Conservation (phyloP, 1,139 yeast genomes). For the Pichia cactophila region DNA sequence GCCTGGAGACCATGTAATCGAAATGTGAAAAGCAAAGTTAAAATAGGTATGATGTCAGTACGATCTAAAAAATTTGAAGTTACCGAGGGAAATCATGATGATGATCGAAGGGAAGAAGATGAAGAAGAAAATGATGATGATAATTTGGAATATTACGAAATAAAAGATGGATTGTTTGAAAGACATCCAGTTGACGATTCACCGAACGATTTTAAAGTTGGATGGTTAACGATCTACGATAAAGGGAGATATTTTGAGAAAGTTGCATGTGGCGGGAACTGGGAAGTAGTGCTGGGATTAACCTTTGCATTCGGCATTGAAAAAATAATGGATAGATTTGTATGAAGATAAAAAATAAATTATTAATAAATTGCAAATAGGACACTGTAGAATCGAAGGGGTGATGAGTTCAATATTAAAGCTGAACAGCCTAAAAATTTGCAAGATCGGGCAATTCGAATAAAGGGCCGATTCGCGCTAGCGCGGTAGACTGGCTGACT, state of each 20-base stretch:
- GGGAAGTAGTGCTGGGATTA: conserved; percentile 48
- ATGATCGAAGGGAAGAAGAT: conserved; percentile 17
- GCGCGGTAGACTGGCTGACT: too few species aligned
- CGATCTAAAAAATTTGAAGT: conserved; percentile 5
- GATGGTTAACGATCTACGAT: conserved; percentile 59
- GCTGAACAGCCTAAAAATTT: too few species aligned
- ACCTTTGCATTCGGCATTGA: conserved; percentile 51
- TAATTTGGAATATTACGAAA: conserved; percentile 32
- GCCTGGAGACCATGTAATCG: conserved; percentile 49
- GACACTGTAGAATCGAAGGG: too few species aligned
- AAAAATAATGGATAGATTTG: conserved; percentile 23
- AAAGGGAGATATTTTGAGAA: conserved; percentile 27
- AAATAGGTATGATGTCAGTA: conserved; percentile 24
- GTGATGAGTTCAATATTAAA: too few species aligned
- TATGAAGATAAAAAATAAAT: conserved; percentile 8
- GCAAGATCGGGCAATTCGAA: too few species aligned
- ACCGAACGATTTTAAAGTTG: conserved; percentile 51
- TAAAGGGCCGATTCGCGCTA: too few species aligned
- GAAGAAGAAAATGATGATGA: conserved; percentile 27
- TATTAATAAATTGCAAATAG: background rate
- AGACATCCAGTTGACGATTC: conserved; percentile 48
- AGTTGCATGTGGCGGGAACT: conserved; percentile 35
- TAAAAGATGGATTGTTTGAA: conserved; percentile 50
- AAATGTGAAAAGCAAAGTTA: conserved; percentile 36
- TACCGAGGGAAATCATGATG: conserved; percentile 11